phyloP scores from a whole-genome alignment of 306 rosid genomes.

The Fragaria ananassa region DNA sequence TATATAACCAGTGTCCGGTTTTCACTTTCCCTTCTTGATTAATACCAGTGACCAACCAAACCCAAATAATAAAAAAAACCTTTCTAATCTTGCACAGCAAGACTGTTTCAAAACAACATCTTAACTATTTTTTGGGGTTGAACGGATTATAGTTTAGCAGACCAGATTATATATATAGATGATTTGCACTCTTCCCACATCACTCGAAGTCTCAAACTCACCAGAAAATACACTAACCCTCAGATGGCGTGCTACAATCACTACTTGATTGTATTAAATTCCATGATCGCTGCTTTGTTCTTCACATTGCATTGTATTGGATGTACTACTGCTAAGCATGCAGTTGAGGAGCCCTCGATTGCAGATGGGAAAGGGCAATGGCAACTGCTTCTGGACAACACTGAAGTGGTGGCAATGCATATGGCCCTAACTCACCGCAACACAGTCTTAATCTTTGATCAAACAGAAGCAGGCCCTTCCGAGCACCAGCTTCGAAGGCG shows the following conservation, averaged over 20 bases:
- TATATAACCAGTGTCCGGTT: no score
- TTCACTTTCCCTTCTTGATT: not conserved
- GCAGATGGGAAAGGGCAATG: conserved; percentile 49
- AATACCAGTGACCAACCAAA: not conserved
- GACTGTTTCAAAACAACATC: not conserved
- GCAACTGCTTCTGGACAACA: conserved; percentile 53
- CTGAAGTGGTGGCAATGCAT: conserved; percentile 75
- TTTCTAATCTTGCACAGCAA: not conserved
- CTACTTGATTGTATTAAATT: conserved; percentile 9
- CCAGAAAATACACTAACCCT: not conserved
- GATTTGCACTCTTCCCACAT: not conserved
- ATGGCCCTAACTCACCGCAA: conserved; percentile 57
- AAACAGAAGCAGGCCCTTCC: conserved; percentile 55
- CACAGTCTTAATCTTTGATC: conserved; percentile 70
- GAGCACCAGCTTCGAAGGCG: conserved; percentile 46
- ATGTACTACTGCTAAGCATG: not conserved
- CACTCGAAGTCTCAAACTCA: not conserved
- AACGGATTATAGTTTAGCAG: no score
- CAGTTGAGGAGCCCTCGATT: conserved; percentile 10
- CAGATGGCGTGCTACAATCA: conserved; percentile 24
- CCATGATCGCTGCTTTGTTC: conserved; percentile 20
- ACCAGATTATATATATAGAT: not conserved
- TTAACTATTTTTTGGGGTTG: not conserved
- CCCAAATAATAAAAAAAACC: not conserved
- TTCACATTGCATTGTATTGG: conserved; percentile 21